Evolutionary conservation across 768 basidiomycete genomes (phyloP), one percentile per base, ranked within the genome.

Genomic region (Lentinula boryana): DNA sequence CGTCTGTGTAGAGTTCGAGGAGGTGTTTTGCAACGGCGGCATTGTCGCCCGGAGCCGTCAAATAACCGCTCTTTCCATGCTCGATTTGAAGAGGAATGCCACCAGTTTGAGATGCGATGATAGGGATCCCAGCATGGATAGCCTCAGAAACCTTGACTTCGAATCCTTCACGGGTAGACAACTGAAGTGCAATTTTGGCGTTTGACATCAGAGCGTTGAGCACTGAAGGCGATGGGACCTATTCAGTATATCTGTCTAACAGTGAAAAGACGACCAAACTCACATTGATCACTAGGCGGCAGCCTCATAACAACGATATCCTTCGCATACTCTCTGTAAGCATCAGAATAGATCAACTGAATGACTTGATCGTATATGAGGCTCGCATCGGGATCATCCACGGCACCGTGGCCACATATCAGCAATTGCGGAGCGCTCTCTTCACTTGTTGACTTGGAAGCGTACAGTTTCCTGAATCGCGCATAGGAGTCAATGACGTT

Each of bases 131-230:
- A 33, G 92, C 86, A 73, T 95, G 91, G 56, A 98, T 80, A n/a
- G 91, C 93, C 75, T 96, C 93, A 51, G 93, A 94, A 54, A 95
- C 94, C 73, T 98, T 98, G 75, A 98, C 93, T 70, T 98, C 95
- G 75, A 97, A 98, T 32, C 95, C 95, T 76, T 98, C 95, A 60
- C 94, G 88, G 49, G 90, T 88, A 56, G 92, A 94, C 49, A 98
- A 85, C 72, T 98, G 95, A 53, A 93, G 82, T 4, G 91, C 94
- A 61, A 95, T 88, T 77, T 91, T 88, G 49, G 91, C 83, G 65
- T 95, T 95, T 56, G 89, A 86, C 83, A 97, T 84, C 66, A 97
- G 80, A 8, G 89, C 88, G 65, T 96, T 94, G 62, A 98, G 80
- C 55, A 96, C 89, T 87, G 67, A 54, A 49, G 67, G 62, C 46